Percentiles rank a stretch among this genome's conserved stretches.
Conservation (phyloP, 1,284 basidiomycete species). For the Erythrobasidium hasegawianum region DNA sequence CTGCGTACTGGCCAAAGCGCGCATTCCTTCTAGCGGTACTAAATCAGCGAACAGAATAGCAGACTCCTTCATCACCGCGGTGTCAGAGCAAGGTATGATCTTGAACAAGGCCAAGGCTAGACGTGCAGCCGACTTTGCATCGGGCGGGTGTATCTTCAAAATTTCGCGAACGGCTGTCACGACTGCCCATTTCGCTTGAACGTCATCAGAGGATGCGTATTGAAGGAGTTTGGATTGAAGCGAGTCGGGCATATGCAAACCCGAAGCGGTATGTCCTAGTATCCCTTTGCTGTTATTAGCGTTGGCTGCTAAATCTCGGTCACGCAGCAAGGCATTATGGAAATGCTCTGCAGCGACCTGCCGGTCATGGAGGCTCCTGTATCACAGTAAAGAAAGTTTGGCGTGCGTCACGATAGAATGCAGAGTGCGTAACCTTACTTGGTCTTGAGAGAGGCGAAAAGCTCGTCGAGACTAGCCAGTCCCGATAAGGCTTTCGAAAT, state of each 20-base stretch:
- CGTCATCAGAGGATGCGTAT: conserved; percentile 13
- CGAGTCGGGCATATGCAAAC: conserved; percentile 16
- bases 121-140: conserved; percentile 19
- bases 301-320: background rate
- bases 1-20: conserved; percentile 9
- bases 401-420: too few relatives aligned
- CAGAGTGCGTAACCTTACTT: conserved; percentile 9
- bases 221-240: conserved; percentile 11
- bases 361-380: conserved; percentile 5
- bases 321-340: conserved; percentile 9
- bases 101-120: conserved; percentile 18
- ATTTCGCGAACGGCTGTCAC: conserved; percentile 17
- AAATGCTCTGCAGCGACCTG: conserved; percentile 22
- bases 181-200: conserved; percentile 20
- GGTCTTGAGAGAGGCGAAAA: conserved; percentile 14
- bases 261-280: background rate
- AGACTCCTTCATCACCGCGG: conserved; percentile 6
- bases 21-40: conserved; percentile 17
- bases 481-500: conserved; percentile 5
- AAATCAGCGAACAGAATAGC: conserved; percentile 13
- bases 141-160: conserved; percentile 12
- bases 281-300: background rate
- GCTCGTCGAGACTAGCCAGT: conserved; percentile 9
- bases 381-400: too few relatives aligned
- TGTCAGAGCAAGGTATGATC: conserved; percentile 18